Evolutionary conservation across 1,284 basidiomycete species (phyloP), one percentile per base, ranked within the genome.

Genomic region (Tylopilus orsonianus): DNA sequence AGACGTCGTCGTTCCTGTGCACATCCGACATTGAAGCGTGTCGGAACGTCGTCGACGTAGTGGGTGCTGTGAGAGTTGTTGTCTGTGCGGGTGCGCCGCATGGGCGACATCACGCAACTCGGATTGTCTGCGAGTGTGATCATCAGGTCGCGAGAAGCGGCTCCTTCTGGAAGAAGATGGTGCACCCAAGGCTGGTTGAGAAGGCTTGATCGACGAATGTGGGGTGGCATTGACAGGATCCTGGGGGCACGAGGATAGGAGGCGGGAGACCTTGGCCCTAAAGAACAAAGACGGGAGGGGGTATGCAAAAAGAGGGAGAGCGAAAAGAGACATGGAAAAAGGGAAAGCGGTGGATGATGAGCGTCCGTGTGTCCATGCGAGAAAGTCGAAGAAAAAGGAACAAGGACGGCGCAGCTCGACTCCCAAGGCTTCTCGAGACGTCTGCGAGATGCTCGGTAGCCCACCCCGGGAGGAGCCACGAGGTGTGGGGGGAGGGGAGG

Each of bases 341-440:
- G 48, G 40, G 60, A 65, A 67, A 60, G 66, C 13, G 67, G 54
- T 58, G 62, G 62, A 79, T 73, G 69, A 75, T 76, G 72, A 78
- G 73, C 72, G 75, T 77, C 76, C 73, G 70, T 71, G 71, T 67
- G 73, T 77, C 71, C 75, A 71, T 65, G 65, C 70, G 66, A 67
- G 71, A 69, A 72, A 69, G 67, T 64, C 69, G 69, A 70, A 67
- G 49, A 71, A 68, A 66, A 70, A 69, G 70, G 65, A 69, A 72
- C 54, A 58, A 61, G 67, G 55, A 67, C 56, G 66, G 66, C 65
- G 62, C 64, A 66, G 68, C 73, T 77, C 71, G 62, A 73, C 71
- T 71, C 74, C 74, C 75, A 73, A 76, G 74, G 73, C 68, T 72
- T 76, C 71, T n/a, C 70, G 58, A 75, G 74, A 74, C 70, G 68